Percentiles rank a stretch among this genome's conserved stretches.
Conservation (phyloP, 306 rosid species). For the Vigna radiata region DNA sequence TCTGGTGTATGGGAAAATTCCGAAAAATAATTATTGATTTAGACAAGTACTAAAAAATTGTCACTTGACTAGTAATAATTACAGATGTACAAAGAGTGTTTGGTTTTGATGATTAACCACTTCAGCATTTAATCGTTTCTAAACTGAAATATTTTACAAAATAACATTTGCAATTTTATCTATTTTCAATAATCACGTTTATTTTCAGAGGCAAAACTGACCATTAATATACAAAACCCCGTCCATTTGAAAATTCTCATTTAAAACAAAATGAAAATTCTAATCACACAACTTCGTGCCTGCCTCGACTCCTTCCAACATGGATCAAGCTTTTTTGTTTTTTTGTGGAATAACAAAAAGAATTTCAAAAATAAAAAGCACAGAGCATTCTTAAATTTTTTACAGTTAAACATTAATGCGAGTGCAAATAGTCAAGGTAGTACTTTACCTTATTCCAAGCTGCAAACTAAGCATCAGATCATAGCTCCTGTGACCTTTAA, state of each 20-base stretch:
- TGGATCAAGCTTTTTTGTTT: neutral
- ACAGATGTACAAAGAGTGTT: neutral
- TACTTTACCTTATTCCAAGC: constrained; percentile 92
- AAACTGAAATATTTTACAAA: constrained; percentile 1
- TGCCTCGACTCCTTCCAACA: constrained; percentile 10
- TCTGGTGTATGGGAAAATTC: neutral
- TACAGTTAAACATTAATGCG: constrained; percentile 16
- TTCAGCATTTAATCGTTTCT: constrained; percentile 9
- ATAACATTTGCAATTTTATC: constrained; percentile 16
- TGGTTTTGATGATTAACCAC: constrained; percentile 26
- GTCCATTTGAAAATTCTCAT: constrained; percentile 5
- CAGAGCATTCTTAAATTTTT: constrained; percentile 37
- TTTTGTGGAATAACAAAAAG: neutral
- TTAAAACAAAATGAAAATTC: constrained; percentile 3
- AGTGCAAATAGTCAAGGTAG: constrained; percentile 35
- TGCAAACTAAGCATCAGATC: constrained; percentile 99
- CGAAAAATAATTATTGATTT: neutral
- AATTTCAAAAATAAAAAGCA: constrained; percentile 8
- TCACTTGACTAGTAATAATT: constrained; percentile 11
- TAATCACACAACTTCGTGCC: constrained; percentile 1
- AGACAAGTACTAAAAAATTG: neutral
- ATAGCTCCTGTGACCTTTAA: constrained; percentile 96
- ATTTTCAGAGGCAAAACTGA: neutral
- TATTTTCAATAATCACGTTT: neutral
- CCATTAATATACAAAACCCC: neutral